Percentiles rank a stretch among this genome's conserved stretches.
Conservation (phyloP, 179 eudicot species). For the Beta lomatogona region DNA sequence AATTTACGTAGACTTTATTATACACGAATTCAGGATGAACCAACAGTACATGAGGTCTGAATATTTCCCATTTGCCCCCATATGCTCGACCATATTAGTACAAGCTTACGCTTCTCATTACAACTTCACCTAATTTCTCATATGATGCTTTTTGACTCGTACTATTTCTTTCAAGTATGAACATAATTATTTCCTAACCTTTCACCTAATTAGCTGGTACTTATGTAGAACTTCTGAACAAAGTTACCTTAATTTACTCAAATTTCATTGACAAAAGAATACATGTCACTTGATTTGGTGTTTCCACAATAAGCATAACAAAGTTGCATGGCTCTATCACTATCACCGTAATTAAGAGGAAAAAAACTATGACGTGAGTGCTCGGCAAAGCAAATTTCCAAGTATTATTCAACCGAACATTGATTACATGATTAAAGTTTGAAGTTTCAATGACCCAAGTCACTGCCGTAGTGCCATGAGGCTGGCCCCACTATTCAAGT, state of each 20-base stretch:
- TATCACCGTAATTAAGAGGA: neutral
- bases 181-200: constrained; percentile 1
- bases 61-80: neutral
- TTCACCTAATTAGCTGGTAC: neutral
- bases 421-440: neutral
- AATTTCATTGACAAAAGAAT: neutral
- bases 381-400: neutral
- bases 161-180: neutral
- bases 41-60: too few species aligned
- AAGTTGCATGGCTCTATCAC: neutral
- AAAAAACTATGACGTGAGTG: neutral
- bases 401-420: neutral
- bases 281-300: too few species aligned
- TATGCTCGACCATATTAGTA: neutral
- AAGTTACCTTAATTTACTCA: neutral
- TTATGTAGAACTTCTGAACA: neutral
- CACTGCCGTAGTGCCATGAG: too few species aligned
- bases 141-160: neutral
- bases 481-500: too few species aligned
- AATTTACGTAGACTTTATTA: too few species aligned
- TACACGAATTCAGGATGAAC: too few species aligned
- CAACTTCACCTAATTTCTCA: neutral
- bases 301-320: neutral
- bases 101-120: neutral
- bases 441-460: neutral